These are phyloP conservation scores for Styphnolobium japonicum DNA, from an alignment of 306 rosid species.

Conservation along the genomic window DNA sequence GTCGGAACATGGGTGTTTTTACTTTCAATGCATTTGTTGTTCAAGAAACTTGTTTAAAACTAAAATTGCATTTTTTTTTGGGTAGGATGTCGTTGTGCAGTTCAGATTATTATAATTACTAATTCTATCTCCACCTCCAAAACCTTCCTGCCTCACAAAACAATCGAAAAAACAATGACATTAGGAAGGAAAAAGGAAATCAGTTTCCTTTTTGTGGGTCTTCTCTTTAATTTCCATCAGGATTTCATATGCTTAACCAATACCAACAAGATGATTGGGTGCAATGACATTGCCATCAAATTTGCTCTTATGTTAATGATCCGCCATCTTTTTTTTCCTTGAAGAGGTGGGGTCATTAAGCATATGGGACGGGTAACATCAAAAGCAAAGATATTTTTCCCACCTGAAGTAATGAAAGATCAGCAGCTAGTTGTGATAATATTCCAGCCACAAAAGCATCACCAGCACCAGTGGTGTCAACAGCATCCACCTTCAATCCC, in stretches of 20 bases:
- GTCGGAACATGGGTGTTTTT: background rate
- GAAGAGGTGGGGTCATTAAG: background rate
- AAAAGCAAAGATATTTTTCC: background rate
- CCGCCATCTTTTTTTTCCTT: background rate
- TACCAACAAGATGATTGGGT: background rate
- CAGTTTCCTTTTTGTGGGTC: background rate
- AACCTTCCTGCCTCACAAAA: background rate
- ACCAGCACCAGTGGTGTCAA: conserved; percentile 97
- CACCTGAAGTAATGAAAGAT: conserved; percentile 87
- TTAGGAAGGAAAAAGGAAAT: background rate
- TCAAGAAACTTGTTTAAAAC: background rate
- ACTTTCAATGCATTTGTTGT: background rate
- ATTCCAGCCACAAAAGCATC: conserved; percentile 99
- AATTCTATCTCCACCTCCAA: background rate
- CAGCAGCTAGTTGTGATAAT: conserved; percentile 68
- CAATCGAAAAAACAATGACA: background rate
- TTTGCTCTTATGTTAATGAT: background rate
- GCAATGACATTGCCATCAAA: background rate
- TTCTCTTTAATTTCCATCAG: too few species aligned
- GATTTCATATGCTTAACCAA: too few species aligned
- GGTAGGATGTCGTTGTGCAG: too few species aligned
- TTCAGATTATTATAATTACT: background rate
- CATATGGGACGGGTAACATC: background rate
- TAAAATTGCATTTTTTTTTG: too few species aligned
- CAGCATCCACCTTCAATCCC: conserved; percentile 83